These are phyloP conservation scores for Epichloe hybrida DNA, from an alignment of 2,329 filamentous ascomycete genomes.

Conservation along the genomic window DNA sequence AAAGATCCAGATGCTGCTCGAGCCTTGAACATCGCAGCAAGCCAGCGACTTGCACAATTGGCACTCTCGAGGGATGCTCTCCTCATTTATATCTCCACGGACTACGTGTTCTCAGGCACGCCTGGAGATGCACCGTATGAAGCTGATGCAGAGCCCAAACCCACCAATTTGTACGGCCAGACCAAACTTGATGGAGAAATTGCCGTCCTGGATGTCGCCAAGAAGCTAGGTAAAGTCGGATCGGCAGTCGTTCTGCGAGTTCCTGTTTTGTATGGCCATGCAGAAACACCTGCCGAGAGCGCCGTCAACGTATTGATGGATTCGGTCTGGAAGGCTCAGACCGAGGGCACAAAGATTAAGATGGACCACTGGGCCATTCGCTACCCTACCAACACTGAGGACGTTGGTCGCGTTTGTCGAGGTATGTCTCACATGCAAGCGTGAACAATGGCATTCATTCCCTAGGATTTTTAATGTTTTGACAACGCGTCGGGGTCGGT, in stretches of 20 bases:
- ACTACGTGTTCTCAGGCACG: constrained; percentile 64
- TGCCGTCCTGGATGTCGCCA: constrained; percentile 52
- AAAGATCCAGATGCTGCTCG: constrained; percentile 62
- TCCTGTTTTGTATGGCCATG: constrained; percentile 73
- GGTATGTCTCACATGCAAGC: constrained; percentile 29
- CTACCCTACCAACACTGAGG: constrained; percentile 81
- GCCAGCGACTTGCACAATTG: constrained; percentile 50
- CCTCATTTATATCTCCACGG: constrained; percentile 68
- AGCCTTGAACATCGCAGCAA: constrained; percentile 61
- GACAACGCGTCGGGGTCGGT: background rate
- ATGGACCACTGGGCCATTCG: constrained; percentile 81
- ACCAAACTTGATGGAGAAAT: constrained; percentile 47
- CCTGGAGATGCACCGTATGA: constrained; percentile 78
- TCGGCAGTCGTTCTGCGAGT: constrained; percentile 62
- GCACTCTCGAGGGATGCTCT: constrained; percentile 48
- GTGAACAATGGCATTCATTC: background rate
- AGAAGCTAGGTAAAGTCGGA: constrained; percentile 32
- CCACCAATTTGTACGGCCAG: constrained; percentile 63
- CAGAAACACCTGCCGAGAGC: constrained; percentile 57
- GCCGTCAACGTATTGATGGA: constrained; percentile 75
- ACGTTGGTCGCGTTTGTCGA: constrained; percentile 65
- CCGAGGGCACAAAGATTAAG: constrained; percentile 45
- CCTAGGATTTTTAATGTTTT: background rate
- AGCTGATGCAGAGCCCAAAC: constrained; percentile 44
- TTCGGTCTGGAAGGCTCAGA: constrained; percentile 59